Evolutionary conservation across 768 basidiomycete genomes (phyloP).

Genomic region (Lyophyllum semitale): DNA sequence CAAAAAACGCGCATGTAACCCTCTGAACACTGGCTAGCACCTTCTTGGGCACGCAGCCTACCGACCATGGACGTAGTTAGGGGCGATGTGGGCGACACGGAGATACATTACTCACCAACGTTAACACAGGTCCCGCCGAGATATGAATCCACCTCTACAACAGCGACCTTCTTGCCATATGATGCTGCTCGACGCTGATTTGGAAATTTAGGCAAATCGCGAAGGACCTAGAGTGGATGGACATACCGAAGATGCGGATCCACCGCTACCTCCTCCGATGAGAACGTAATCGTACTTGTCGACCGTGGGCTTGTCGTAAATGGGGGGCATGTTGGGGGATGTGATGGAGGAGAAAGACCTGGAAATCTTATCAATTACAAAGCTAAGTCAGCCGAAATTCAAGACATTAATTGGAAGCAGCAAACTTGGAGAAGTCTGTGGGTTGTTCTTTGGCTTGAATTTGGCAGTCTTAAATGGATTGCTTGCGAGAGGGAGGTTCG

Average conservation of each 20-base stretch:
- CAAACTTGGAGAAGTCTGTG: slow-evolving; percentile 19
- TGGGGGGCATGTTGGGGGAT: slow-evolving; percentile 66
- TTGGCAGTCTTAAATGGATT: slow-evolving; percentile 8
- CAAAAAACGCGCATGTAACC: not conserved
- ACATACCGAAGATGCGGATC: slow-evolving; percentile 83
- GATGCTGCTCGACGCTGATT: slow-evolving; percentile 83
- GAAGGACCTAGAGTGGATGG: not conserved
- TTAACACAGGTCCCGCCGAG: slow-evolving; percentile 98
- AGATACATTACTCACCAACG: slow-evolving; percentile 65
- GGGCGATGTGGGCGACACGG: not conserved
- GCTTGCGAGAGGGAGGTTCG: slow-evolving; percentile 15
- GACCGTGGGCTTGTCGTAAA: slow-evolving; percentile 57
- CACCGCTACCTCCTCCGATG: slow-evolving; percentile 94
- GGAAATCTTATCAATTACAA: slow-evolving; percentile 39
- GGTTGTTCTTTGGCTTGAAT: slow-evolving; percentile 14
- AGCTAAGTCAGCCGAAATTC: slow-evolving; percentile 16
- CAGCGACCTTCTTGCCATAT: slow-evolving; percentile 91
- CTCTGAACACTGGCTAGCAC: slow-evolving; percentile 24
- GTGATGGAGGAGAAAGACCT: slow-evolving; percentile 43
- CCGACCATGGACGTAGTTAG: not conserved
- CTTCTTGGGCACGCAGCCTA: slow-evolving; percentile 98
- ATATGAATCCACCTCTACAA: slow-evolving; percentile 74
- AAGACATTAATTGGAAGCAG: not conserved
- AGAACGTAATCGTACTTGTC: slow-evolving; percentile 84
- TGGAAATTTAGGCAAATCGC: not conserved